phyloP scores from a whole-genome alignment of 2,329 filamentous ascomycete species.

The Colletotrichum salicis region DNA sequence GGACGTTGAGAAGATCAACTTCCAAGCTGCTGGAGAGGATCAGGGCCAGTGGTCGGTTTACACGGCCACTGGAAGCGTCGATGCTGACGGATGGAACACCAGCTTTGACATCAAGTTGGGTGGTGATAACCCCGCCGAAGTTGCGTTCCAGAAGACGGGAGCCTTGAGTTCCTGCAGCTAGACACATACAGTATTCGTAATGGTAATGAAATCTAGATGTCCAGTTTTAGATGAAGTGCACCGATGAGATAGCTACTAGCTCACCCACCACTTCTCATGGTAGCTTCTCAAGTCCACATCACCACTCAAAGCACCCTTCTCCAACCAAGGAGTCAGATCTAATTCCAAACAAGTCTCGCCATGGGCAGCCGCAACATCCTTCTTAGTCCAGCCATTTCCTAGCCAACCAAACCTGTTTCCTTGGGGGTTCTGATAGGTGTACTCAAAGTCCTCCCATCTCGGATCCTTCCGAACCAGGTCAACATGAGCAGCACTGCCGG shows the following conservation, averaged over 20 bases:
- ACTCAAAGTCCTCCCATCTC: slow-evolving; percentile 66
- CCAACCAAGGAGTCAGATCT: neutral
- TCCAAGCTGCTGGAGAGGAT: slow-evolving; percentile 20
- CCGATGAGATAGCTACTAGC: neutral
- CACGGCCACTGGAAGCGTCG: slow-evolving; percentile 9
- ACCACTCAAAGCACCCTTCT: neutral
- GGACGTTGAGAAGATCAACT: slow-evolving; percentile 23
- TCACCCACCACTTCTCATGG: neutral
- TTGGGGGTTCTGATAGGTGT: slow-evolving; percentile 54
- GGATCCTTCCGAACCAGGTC: slow-evolving; percentile 66
- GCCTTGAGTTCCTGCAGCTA: slow-evolving; percentile 10
- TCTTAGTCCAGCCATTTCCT: slow-evolving; percentile 73
- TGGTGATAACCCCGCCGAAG: slow-evolving; percentile 11
- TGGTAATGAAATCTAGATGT: neutral
- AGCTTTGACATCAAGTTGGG: slow-evolving; percentile 29
- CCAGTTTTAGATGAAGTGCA: neutral
- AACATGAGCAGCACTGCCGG: slow-evolving; percentile 72
- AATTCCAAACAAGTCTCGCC: neutral
- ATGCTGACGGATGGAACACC: slow-evolving; percentile 17
- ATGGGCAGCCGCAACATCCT: slow-evolving; percentile 52
- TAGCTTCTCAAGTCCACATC: neutral
- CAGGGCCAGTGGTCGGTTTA: slow-evolving; percentile 26
- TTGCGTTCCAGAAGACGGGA: slow-evolving; percentile 20
- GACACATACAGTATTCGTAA: neutral
- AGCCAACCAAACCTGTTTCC: slow-evolving; percentile 69